Base-by-base conservation (phyloP, 1,139 yeast genomes). In the Hansenula anomala region DNA sequence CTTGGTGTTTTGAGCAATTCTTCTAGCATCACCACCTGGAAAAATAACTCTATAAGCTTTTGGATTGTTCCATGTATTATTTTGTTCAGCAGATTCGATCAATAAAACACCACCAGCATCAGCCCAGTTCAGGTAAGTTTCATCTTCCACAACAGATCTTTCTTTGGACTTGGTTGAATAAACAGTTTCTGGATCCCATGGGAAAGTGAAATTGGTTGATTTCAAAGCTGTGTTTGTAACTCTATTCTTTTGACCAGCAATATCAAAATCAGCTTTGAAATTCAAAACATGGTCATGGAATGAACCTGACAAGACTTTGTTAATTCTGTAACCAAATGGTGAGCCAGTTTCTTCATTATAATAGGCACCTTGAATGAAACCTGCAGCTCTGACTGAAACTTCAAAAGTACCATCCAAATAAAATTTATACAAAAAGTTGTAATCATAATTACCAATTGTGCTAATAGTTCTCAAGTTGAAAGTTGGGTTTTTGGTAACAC, bases 361-460 rank as follows among this genome's bases (percentile, higher is more conserved):
- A 36, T 48, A 53, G 13, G 55, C 51, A 38, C 55, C 55, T 38
- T 53, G 57, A 19, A 53, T 53, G 45, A 33, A 53, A 38, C 57
- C 57, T 29, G 57, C 56, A 26, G 56, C 56, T 37, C 57, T 46
- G 18, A 48, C 55, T 31, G 49, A 41, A 29, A 52, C 51, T 29
- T 53, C 56, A 39, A 53, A 33, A 19, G 56, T 52, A 37, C 57
- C 57, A 34, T 53, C 57, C 13, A 53, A 18, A 38, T 30, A 49
- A 38, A 52, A 53, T 34, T 51, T 51, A 43, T 52, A 53, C 11
- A 44, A 34, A 38, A 53, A 52, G 46, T 52, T 52, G 39, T 53
- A 53, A 38, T 53, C 57, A 36, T 53, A 53, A 37, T 53, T 53
- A 32, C 57, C 57, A 36, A 53, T 49, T 19, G 57, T 53, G 18